phyloP scores from a whole-genome alignment of 2,329 filamentous ascomycete species.

The Alternaria sp. region DNA sequence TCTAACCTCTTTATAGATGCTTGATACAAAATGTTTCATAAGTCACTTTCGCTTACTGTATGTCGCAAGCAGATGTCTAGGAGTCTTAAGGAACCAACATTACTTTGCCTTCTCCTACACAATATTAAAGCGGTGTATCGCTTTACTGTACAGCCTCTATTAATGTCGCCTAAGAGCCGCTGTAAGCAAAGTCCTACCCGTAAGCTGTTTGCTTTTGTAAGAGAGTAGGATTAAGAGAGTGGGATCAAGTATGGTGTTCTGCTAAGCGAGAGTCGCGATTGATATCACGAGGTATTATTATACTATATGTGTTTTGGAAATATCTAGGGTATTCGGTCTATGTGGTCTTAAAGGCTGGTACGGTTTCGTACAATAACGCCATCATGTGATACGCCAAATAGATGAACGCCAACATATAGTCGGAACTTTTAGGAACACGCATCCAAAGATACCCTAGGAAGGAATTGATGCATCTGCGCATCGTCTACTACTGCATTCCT shows the following conservation, averaged over 20 bases:
- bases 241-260: too few relatives aligned
- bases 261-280: too few relatives aligned
- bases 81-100: too few relatives aligned
- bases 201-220: too few relatives aligned
- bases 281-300: too few relatives aligned
- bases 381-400: conserved; percentile 94
- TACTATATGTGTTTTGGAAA: conserved; percentile 58
- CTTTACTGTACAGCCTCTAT: too few relatives aligned
- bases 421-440: conserved; percentile 76
- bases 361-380: conserved; percentile 84
- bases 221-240: too few relatives aligned
- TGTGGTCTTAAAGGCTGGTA: conserved; percentile 81
- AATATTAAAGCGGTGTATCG: too few relatives aligned
- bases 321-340: conserved; percentile 96
- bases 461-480: conserved; percentile 70
- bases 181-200: too few relatives aligned
- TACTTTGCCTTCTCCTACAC: too few relatives aligned
- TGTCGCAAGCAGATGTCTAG: background rate
- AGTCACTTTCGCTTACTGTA: background rate
- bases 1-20: background rate
- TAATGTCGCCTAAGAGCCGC: too few relatives aligned
- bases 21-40: too few relatives aligned
- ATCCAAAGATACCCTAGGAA: conserved; percentile 75
- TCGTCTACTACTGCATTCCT: background rate
- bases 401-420: conserved; percentile 92